Evolutionary conservation across 2,329 filamentous ascomycete genomes (phyloP).

Genomic region (Cyclaneusma minus): DNA sequence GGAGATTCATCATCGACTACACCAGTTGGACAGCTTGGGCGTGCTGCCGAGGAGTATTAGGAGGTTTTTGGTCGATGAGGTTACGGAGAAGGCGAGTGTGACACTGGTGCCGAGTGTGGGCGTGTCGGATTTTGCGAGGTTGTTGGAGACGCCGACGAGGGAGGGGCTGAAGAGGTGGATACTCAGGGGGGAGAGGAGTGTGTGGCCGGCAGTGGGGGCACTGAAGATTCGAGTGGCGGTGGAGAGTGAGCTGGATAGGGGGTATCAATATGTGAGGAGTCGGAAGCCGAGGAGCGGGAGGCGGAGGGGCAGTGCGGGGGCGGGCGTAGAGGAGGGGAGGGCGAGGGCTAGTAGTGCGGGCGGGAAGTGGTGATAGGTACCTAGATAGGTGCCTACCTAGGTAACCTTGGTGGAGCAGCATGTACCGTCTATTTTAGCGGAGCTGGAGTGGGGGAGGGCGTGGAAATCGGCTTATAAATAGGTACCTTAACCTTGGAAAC

Average conservation of each 20-base stretch:
- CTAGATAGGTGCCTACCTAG: too few species aligned
- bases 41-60: constrained; percentile 55
- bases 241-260: constrained; percentile 74
- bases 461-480: too few species aligned
- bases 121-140: constrained; percentile 53
- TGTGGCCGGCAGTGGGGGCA: constrained; percentile 80
- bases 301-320: constrained; percentile 16
- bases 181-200: constrained; percentile 64
- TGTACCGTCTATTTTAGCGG: too few species aligned
- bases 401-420: too few species aligned
- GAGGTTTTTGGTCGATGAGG: constrained; percentile 69
- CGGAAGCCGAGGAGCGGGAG: constrained; percentile 19
- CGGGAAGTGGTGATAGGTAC: constrained; percentile 9
- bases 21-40: constrained; percentile 65
- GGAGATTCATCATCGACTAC: constrained; percentile 66
- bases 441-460: too few species aligned
- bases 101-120: constrained; percentile 72
- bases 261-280: constrained; percentile 65
- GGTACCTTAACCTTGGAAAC: too few species aligned
- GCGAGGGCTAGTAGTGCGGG: constrained; percentile 15
- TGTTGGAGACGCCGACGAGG: constrained; percentile 71
- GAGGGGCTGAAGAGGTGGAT: constrained; percentile 76
- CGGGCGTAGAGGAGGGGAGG: constrained; percentile 12
- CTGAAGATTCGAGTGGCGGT: constrained; percentile 70
- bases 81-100: constrained; percentile 60